A percentile compares a stretch with the other conserved stretches of the same genome.
These are phyloP conservation scores for Podila verticillata DNA, from an alignment of 192 early-diverging fungal species.

Conservation along the genomic window DNA sequence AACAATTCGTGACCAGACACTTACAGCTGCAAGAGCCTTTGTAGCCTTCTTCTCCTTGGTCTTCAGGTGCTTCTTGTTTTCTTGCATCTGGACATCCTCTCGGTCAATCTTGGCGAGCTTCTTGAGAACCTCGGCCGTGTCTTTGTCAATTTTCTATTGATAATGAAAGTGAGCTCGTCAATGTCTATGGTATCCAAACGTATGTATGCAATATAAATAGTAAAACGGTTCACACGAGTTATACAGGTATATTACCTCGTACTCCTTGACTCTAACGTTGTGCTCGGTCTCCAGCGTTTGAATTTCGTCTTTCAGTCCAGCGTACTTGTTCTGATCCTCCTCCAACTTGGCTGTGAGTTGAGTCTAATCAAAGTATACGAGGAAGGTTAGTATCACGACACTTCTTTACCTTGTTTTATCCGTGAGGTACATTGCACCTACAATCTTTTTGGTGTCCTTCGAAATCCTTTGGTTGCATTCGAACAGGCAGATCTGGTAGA, in stretches of 20 bases:
- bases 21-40: conserved; percentile 72
- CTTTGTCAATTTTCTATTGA: conserved; percentile 59
- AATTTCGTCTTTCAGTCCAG: conserved; percentile 69
- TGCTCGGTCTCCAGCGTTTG: conserved; percentile 70
- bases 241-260: conserved; percentile 52
- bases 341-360: conserved; percentile 64
- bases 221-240: background rate
- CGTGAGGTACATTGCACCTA: conserved; percentile 10
- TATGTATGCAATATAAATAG: background rate
- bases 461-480: conserved; percentile 67
- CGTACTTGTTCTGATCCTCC: conserved; percentile 68
- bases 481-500: conserved; percentile 78
- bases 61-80: conserved; percentile 84
- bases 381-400: background rate
- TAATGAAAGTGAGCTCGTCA: no score
- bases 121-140: conserved; percentile 63
- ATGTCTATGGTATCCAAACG: no score
- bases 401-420: background rate
- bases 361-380: conserved; percentile 44
- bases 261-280: conserved; percentile 65
- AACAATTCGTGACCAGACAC: background rate
- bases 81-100: conserved; percentile 85
- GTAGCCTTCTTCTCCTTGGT: conserved; percentile 82
- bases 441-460: conserved; percentile 56
- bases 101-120: conserved; percentile 78